phyloP scores from a whole-genome alignment of 2,329 filamentous ascomycete species.

The Nothophoma quercina region DNA sequence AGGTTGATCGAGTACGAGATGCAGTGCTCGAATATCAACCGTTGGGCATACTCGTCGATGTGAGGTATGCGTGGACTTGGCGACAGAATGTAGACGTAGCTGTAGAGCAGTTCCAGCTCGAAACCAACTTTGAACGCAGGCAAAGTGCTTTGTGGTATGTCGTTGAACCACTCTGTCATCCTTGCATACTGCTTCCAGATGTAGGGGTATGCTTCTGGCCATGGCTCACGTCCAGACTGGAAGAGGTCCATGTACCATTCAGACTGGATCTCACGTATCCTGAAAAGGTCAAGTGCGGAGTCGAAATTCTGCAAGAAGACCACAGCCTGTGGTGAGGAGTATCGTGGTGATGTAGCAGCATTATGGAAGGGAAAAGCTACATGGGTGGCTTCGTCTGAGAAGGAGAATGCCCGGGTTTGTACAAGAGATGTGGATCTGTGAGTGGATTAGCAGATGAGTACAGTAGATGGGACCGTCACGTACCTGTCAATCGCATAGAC shows the following conservation, averaged over 20 bases:
- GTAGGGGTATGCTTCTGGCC: slow-evolving; percentile 73
- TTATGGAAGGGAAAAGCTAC: slow-evolving; percentile 74
- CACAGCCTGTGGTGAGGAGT: slow-evolving; percentile 57
- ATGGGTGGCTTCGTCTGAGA: slow-evolving; percentile 86
- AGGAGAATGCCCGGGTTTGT: slow-evolving; percentile 86
- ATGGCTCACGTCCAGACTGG: slow-evolving; percentile 74
- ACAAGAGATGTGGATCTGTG: slow-evolving; percentile 84
- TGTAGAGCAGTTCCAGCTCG: slow-evolving; percentile 88
- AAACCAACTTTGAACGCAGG: slow-evolving; percentile 76
- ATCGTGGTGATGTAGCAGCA: slow-evolving; percentile 48
- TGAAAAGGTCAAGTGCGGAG: slow-evolving; percentile 79
- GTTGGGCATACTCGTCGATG: slow-evolving; percentile 77
- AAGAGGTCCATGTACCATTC: slow-evolving; percentile 89
- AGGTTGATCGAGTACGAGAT: slow-evolving; percentile 82
- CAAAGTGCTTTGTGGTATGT: slow-evolving; percentile 72
- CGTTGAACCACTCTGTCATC: slow-evolving; percentile 82
- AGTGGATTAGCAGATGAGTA: slow-evolving; percentile 21
- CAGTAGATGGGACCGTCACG: not conserved
- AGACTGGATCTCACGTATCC: slow-evolving; percentile 85
- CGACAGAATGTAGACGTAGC: slow-evolving; percentile 87
- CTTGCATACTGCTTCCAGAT: slow-evolving; percentile 78
- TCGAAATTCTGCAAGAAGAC: slow-evolving; percentile 67
- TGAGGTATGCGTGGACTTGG: slow-evolving; percentile 77
- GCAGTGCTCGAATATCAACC: slow-evolving; percentile 85
- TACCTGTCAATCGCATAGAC: slow-evolving; percentile 89